These are phyloP conservation scores for Aspergillus conjunctus DNA, from an alignment of 495 filamentous ascomycete species.

Conservation along the genomic window DNA sequence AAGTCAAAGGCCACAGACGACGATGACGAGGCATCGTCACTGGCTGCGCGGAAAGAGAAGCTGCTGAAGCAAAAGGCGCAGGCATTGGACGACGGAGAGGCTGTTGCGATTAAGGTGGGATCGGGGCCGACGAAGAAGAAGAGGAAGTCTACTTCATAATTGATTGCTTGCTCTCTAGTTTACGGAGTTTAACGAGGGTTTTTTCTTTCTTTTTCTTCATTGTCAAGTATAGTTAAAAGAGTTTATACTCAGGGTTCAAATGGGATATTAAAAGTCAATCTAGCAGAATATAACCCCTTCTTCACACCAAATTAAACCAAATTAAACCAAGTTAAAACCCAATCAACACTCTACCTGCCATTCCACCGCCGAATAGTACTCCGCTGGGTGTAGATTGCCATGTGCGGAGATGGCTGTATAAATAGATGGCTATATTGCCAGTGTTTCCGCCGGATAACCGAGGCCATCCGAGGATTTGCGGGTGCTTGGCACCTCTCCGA, in stretches of 20 bases:
- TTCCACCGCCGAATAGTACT: not conserved
- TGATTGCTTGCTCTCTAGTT: constrained; percentile 14
- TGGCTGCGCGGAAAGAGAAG: constrained; percentile 61
- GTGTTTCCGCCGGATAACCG: constrained; percentile 38
- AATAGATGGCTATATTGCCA: constrained; percentile 7
- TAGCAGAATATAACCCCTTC: too few species aligned
- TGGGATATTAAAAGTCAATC: too few species aligned
- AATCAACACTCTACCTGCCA: not conserved
- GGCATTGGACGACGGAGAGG: constrained; percentile 45
- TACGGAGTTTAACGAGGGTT: constrained; percentile 8
- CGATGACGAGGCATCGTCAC: constrained; percentile 51
- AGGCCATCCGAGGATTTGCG: constrained; percentile 45
- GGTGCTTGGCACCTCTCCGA: constrained; percentile 29
- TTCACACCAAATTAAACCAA: not conserved
- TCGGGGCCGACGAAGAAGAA: constrained; percentile 42
- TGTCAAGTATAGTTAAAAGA: not conserved
- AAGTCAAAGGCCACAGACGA: constrained; percentile 47
- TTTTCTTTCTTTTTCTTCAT: constrained; percentile 21
- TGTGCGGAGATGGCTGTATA: constrained; percentile 1
- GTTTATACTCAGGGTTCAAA: not conserved
- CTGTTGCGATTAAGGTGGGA: constrained; percentile 22
- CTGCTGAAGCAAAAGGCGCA: constrained; percentile 56
- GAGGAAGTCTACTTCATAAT: constrained; percentile 49
- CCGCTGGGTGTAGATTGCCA: not conserved
- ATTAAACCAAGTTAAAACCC: not conserved